Base-by-base conservation (phyloP, 2,329 filamentous ascomycete species). In the Alternaria ethzedia region DNA sequence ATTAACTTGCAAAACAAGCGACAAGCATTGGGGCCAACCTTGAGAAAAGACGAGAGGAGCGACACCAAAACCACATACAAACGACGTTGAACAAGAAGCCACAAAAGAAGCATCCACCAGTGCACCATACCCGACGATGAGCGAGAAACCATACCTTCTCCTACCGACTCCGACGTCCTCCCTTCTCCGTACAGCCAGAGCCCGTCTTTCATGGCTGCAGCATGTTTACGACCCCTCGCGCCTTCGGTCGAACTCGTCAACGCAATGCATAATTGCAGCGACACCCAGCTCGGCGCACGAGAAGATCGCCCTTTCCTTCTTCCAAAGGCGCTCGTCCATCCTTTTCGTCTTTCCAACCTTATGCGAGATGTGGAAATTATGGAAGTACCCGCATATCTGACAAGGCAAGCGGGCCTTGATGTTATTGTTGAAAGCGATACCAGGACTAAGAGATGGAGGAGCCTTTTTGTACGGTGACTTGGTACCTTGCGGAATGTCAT, bases 341-440 rank as follows among this genome's bases (percentile, higher is more conserved):
- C 32, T 36, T 36, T 36, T 9, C 32, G 32, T 36, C 32, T 36
- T n/a, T n/a, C 7, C 32, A 36, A 36, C 32, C 32, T 36, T 2
- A 36, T 36, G 32, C 32, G 32, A 36, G 32, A 0, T 0, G 0
- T 36, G 32, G 0, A 36, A 36, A 0, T 36, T 0, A n/a, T 36
- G 32, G 15, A 36, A 36, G 32, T 36, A 36, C 32, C 32, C 32
- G 32, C 32, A 36, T 36, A 36, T 36, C 32, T 36, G 32, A 0
- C 32, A 36, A 36, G 32, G 32, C 32, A 36, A 0, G 0, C 32
- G 32, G 15, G 32, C 0, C 0, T 36, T 36, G 32, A 36, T 36
- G 4, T 36, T 36, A 0, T 36, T 36, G 0, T 36, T n/a, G 32
- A 36, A 36, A 0, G 32, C 32, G 0, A 36, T 36, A 1, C 32